A percentile compares a stretch with the other conserved stretches of the same genome.
phyloP scores from a whole-genome alignment of 495 filamentous ascomycete genomes.

The Podospora conica region DNA sequence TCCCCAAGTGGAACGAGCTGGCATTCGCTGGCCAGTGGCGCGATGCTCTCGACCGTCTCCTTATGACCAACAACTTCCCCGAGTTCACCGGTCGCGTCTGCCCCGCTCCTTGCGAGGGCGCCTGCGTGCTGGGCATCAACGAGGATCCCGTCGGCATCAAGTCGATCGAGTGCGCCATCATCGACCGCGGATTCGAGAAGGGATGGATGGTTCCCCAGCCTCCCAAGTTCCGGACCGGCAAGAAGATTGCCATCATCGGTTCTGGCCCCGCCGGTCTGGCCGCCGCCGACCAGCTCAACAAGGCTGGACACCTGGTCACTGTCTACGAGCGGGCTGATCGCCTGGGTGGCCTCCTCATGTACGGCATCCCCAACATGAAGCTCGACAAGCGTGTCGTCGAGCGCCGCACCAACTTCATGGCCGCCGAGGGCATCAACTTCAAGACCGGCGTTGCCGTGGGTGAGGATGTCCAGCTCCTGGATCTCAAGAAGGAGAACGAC shows the following conservation, averaged over 20 bases:
- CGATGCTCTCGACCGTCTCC: conserved; percentile 87
- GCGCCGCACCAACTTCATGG: conserved; percentile 94
- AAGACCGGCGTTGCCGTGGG: conserved; percentile 72
- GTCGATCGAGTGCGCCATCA: conserved; percentile 98
- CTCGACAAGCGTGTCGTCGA: conserved; percentile 98
- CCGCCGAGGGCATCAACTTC: conserved; percentile 81
- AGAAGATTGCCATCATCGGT: conserved; percentile 87
- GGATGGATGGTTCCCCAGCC: conserved; percentile 94
- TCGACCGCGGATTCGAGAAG: conserved; percentile 98
- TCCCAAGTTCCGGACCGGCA: conserved; percentile 77
- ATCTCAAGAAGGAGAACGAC: conserved; percentile 70
- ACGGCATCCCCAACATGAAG: conserved; percentile 99
- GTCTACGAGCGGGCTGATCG: conserved; percentile 97
- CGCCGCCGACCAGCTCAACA: conserved; percentile 91
- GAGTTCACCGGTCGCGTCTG: conserved; percentile 99
- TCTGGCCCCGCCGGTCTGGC: conserved; percentile 93
- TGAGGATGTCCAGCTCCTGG: conserved; percentile 68
- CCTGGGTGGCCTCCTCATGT: conserved; percentile 91
- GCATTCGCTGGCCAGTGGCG: conserved; percentile 79
- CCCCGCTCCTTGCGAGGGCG: conserved; percentile 95
- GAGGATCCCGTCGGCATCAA: conserved; percentile 98
- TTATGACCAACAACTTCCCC: conserved; percentile 99
- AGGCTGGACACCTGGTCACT: conserved; percentile 82
- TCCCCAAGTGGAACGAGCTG: conserved; percentile 97
- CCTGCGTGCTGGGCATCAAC: conserved; percentile 96